Evolutionary conservation across 2,329 filamentous ascomycete genomes (phyloP).

Genomic region (Sarocladium brachiariae): DNA sequence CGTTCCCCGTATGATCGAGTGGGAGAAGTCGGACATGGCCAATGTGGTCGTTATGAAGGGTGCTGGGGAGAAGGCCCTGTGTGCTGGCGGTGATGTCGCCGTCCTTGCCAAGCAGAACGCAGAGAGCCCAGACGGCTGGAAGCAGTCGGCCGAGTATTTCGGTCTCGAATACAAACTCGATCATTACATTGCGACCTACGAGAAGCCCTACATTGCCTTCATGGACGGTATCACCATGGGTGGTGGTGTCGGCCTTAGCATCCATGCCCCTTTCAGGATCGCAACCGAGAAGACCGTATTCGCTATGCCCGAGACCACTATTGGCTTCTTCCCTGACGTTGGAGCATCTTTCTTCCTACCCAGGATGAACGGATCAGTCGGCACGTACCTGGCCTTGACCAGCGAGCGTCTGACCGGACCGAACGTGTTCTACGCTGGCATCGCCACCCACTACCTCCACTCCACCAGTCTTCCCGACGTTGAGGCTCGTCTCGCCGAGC

Average conservation of each 20-base stretch:
- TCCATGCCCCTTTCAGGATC: conserved; percentile 93
- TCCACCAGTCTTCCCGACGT: conserved; percentile 77
- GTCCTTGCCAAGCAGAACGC: conserved; percentile 69
- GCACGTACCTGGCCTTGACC: conserved; percentile 89
- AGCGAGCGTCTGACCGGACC: conserved; percentile 76
- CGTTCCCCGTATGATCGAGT: conserved; percentile 79
- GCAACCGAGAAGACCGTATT: conserved; percentile 94
- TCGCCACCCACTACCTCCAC: conserved; percentile 95
- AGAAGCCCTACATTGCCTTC: conserved; percentile 87
- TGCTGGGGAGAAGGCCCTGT: conserved; percentile 76
- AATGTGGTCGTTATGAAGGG: conserved; percentile 92
- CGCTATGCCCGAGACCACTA: conserved; percentile 97
- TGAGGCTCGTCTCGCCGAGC: conserved; percentile 78
- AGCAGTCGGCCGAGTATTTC: conserved; percentile 78
- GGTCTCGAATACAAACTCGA: conserved; percentile 92
- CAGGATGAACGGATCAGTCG: conserved; percentile 75
- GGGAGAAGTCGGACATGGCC: conserved; percentile 89
- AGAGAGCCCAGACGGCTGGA: conserved; percentile 60
- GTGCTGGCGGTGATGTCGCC: conserved; percentile 86
- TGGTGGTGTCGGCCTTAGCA: conserved; percentile 86
- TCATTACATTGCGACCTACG: conserved; percentile 88
- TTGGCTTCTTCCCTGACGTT: conserved; percentile 98
- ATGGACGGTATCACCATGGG: conserved; percentile 99
- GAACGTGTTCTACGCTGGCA: conserved; percentile 81
- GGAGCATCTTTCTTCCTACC: conserved; percentile 95